Evolutionary conservation across 331 rosid genomes (phyloP).

Genomic region (Quercus tomentella): DNA sequence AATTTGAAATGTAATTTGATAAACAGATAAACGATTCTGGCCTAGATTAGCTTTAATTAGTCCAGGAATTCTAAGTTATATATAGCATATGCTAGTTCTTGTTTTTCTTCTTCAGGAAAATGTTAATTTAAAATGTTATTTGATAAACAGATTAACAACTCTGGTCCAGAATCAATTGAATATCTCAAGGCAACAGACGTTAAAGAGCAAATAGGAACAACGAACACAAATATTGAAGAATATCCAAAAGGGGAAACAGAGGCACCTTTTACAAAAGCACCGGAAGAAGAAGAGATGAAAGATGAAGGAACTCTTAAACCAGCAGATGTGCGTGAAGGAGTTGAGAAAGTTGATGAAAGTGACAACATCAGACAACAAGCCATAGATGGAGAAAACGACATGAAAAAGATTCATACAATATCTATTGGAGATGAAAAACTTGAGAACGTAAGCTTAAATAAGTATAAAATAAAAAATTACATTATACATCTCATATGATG

Average conservation of each 20-base stretch:
- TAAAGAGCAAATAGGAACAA: neutral
- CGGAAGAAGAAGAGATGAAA: neutral
- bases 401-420: neutral
- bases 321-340: slow-evolving; percentile 2
- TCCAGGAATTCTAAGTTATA: too few relatives aligned
- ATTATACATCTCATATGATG: too few relatives aligned
- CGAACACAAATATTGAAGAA: neutral
- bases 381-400: neutral
- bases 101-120: too few relatives aligned
- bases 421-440: slow-evolving; percentile 1
- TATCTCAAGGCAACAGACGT: slow-evolving; percentile 9
- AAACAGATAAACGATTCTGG: slow-evolving; percentile 19
- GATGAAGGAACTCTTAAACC: neutral
- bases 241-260: neutral
- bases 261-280: neutral
- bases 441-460: slow-evolving; percentile 25
- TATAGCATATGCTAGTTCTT: too few relatives aligned
- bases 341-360: slow-evolving; percentile 8
- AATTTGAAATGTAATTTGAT: neutral
- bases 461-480: neutral
- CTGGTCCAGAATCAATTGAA: neutral
- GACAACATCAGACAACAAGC: slow-evolving; percentile 7
- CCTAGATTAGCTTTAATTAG: too few relatives aligned
- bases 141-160: slow-evolving; percentile 20
- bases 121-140: neutral